A percentile compares a stretch with the other conserved stretches of the same genome.
These are phyloP conservation scores for Pugionium cornutum DNA, from an alignment of 345 rosid genomes.

Conservation along the genomic window DNA sequence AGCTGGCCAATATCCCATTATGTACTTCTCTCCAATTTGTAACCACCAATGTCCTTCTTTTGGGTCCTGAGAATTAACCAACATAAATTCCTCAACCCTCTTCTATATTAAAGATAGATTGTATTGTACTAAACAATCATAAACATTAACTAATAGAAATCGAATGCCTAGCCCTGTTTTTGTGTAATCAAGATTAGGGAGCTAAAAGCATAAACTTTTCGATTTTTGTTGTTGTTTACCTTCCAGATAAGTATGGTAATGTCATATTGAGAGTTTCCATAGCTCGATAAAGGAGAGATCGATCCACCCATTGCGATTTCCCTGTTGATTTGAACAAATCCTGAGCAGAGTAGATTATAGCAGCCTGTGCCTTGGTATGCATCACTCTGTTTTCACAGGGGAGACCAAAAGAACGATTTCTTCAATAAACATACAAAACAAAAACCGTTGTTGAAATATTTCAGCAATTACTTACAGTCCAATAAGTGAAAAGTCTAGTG, in stretches of 20 bases:
- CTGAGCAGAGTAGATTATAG: slow-evolving; percentile 63
- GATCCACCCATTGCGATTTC: slow-evolving; percentile 61
- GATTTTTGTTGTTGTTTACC: slow-evolving; percentile 40
- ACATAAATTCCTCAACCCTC: not conserved
- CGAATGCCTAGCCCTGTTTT: not conserved
- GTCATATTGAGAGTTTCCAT: slow-evolving; percentile 60
- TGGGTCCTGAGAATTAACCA: slow-evolving; percentile 49
- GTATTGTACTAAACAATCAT: no score
- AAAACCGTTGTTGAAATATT: not conserved
- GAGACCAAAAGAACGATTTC: no score
- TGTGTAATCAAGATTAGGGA: no score
- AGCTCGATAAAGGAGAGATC: slow-evolving; percentile 63
- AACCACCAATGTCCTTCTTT: slow-evolving; percentile 84
- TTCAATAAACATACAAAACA: slow-evolving; percentile 35
- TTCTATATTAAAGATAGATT: no score
- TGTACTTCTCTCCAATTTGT: slow-evolving; percentile 62
- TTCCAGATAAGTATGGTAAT: slow-evolving; percentile 75
- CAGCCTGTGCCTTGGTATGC: slow-evolving; percentile 65
- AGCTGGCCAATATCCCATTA: slow-evolving; percentile 73
- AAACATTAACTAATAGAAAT: no score
- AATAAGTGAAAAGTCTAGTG: slow-evolving; percentile 73
- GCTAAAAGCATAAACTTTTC: no score
- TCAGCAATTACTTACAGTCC: slow-evolving; percentile 59
- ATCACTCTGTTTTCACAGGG: slow-evolving; percentile 44
- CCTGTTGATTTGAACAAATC: slow-evolving; percentile 61